Percentiles rank a stretch among this genome's conserved stretches.
phyloP scores from a whole-genome alignment of 352 stramenopile species.

The Phytophthora fragariaefolia region DNA sequence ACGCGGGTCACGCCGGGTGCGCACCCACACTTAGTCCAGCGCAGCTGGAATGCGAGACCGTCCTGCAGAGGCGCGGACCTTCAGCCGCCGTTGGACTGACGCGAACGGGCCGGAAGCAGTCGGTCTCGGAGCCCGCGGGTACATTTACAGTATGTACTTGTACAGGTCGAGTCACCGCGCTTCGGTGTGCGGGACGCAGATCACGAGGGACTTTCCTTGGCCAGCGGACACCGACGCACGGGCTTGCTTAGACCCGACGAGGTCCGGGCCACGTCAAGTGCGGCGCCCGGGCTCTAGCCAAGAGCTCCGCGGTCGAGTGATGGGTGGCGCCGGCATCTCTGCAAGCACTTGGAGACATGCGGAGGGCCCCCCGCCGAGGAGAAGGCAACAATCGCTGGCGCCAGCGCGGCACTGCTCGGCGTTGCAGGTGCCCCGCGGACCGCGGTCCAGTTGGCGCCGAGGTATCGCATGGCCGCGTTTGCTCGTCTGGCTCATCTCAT shows the following conservation, averaged over 20 bases:
- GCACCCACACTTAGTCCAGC: slow-evolving; percentile 40
- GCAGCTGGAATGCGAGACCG: slow-evolving; percentile 11
- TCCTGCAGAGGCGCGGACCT: slow-evolving; percentile 17
- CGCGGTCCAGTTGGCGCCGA: slow-evolving; percentile 22
- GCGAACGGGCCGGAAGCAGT: slow-evolving; percentile 20
- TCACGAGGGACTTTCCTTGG: slow-evolving; percentile 23
- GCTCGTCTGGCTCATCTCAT: slow-evolving; percentile 14
- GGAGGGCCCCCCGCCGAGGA: neutral
- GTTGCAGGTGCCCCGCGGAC: slow-evolving; percentile 17
- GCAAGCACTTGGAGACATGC: slow-evolving; percentile 36
- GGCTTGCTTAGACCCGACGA: slow-evolving; percentile 11
- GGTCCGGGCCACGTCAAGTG: slow-evolving; percentile 21
- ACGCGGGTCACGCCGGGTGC: slow-evolving; percentile 18
- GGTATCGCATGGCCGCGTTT: slow-evolving; percentile 18
- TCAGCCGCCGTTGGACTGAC: slow-evolving; percentile 9
- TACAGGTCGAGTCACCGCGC: neutral
- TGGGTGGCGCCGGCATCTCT: slow-evolving; percentile 34
- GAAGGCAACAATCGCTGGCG: slow-evolving; percentile 28
- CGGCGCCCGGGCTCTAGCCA: slow-evolving; percentile 19
- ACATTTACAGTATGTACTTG: too few species aligned
- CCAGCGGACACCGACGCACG: slow-evolving; percentile 8
- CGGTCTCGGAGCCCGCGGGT: too few species aligned
- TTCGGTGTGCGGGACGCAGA: slow-evolving; percentile 12
- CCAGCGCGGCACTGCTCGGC: slow-evolving; percentile 13
- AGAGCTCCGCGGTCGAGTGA: slow-evolving; percentile 19